Conservation (phyloP, 1,284 basidiomycete species). For the Sporisorium scitamineum region DNA sequence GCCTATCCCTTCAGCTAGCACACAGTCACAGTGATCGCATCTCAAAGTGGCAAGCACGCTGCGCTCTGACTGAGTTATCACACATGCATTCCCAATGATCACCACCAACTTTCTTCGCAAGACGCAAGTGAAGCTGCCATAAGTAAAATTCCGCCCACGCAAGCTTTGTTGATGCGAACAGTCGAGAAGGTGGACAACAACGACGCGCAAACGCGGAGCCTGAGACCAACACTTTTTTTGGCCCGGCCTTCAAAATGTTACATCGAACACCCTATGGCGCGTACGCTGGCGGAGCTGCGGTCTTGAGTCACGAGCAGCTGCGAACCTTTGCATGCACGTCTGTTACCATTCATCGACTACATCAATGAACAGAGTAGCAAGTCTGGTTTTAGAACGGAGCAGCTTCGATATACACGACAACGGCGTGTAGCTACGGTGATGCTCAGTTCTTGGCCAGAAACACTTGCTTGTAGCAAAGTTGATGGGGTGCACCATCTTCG, state of each 20-base stretch:
- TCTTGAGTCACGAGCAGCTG: slow-evolving; percentile 4
- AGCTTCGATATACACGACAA: background rate
- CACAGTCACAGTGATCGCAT: too few species aligned
- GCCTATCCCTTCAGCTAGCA: background rate
- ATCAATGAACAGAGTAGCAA: background rate
- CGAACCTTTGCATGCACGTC: background rate
- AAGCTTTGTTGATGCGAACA: background rate
- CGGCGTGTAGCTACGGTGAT: background rate
- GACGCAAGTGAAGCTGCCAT: background rate
- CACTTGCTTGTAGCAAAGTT: slow-evolving; percentile 45
- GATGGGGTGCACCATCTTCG: slow-evolving; percentile 48
- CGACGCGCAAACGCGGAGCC: slow-evolving; percentile 8
- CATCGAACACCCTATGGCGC: background rate
- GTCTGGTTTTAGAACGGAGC: background rate
- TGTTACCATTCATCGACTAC: background rate
- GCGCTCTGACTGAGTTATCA: background rate
- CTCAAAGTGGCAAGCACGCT: background rate
- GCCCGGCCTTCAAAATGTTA: background rate
- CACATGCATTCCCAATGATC: background rate
- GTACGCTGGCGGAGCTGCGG: slow-evolving; percentile 2
- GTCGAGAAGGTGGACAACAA: background rate
- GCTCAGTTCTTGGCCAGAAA: slow-evolving; percentile 20
- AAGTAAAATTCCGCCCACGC: background rate
- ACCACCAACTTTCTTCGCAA: background rate
- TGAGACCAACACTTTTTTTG: slow-evolving; percentile 18